Conservation (phyloP, 2,329 filamentous ascomycete species). For the Apiospora arundinis region DNA sequence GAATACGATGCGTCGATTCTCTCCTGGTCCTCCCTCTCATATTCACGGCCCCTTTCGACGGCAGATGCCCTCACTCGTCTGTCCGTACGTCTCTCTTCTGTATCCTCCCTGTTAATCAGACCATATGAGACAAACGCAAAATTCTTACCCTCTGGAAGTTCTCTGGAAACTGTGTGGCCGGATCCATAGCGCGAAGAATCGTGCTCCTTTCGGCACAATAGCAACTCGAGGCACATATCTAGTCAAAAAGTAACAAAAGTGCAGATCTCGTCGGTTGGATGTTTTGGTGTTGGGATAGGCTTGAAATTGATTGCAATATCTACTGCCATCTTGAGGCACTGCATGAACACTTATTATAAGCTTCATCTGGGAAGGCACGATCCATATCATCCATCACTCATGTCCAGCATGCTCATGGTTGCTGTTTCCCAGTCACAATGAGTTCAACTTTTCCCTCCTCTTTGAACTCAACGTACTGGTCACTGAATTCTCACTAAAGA, state of each 20-base stretch:
- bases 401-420: not conserved
- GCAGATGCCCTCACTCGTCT: not conserved
- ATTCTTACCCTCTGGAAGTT: not conserved
- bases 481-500: not conserved
- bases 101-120: not conserved
- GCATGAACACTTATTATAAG: not conserved
- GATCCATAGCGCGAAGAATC: not conserved
- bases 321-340: not conserved
- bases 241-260: not conserved
- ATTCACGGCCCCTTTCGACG: not conserved
- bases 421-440: not conserved
- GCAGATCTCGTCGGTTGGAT: not conserved
- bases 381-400: not conserved
- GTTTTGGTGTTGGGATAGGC: too few species aligned
- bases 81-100: not conserved
- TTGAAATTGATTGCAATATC: not conserved
- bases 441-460: not conserved
- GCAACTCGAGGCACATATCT: not conserved
- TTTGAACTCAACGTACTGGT: not conserved
- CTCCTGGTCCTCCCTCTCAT: not conserved
- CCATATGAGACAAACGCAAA: too few species aligned
- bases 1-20: not conserved
- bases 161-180: accelerated
- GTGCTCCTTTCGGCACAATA: not conserved
- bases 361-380: not conserved